phyloP scores from a whole-genome alignment of 2,329 filamentous ascomycete species.

The Botrytis fragariae region DNA sequence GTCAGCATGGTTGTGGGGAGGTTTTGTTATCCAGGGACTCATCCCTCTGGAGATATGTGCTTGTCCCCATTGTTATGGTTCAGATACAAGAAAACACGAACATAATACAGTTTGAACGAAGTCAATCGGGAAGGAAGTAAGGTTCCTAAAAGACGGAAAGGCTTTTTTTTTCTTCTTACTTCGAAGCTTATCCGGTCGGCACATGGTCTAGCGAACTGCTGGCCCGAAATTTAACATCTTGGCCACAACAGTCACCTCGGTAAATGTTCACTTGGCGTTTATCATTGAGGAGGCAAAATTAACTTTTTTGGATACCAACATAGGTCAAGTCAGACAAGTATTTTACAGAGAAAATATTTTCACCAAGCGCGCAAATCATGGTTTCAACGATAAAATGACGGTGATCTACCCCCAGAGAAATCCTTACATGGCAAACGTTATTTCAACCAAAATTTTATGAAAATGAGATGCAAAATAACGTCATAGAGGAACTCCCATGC shows the following conservation, averaged over 20 bases:
- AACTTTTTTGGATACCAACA: background rate
- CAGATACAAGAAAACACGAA: background rate
- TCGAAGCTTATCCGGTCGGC: background rate
- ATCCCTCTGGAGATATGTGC: background rate
- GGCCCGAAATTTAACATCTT: background rate
- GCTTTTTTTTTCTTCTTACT: background rate
- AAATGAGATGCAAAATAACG: conserved; percentile 16
- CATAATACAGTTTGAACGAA: background rate
- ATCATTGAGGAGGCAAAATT: background rate
- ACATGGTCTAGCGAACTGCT: background rate
- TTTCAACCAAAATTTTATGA: background rate
- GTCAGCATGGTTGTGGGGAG: background rate
- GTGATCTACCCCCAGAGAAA: conserved; percentile 3
- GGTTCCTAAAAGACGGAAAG: background rate
- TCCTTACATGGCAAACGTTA: conserved; percentile 2
- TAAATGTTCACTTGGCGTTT: background rate
- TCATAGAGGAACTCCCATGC: background rate
- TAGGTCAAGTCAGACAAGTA: background rate
- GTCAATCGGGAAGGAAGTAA: background rate
- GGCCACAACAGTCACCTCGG: background rate
- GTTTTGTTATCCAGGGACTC: background rate
- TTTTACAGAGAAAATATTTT: background rate
- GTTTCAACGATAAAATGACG: background rate
- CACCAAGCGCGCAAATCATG: background rate
- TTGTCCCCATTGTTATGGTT: background rate